Base-by-base conservation (phyloP, 2,329 filamentous ascomycete genomes). In the Phialophora macrospora region DNA sequence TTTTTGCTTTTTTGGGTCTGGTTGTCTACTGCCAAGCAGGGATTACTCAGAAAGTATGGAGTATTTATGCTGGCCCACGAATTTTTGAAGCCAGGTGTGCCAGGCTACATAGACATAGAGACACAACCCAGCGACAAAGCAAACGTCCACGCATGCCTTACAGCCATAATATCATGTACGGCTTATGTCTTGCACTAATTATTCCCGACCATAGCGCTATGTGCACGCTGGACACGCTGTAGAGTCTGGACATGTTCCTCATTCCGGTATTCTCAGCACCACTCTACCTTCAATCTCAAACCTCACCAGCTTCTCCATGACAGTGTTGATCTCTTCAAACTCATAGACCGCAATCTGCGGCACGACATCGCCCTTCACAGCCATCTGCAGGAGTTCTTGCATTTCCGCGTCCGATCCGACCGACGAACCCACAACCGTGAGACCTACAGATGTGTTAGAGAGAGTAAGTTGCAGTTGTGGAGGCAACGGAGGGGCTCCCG, bases 371-470 rank as follows among this genome's bases (percentile, higher is more conserved):
- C 79, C 80, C 28, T 77, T 71, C 9, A 80, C 70, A 3, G 80
- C 79, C 70, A 80, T 75, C 49, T 79, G 75, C 44, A 82, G 71
- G 14, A 83, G 70, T 57, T 81, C 80, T 9, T 81, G 74, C 80
- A 82, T 81, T 64, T 82, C 80, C 55, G 73, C 72, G 3, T 75
- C 74, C 1, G 77, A 82, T 1, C 81, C 80, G 0, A 79, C 80
- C 2, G 80, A 82, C 7, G 80, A 80, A 3, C 80, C 80, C 34
- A 80, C 77, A 62, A 82, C 81, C 2, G 78, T 78, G 2, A 81
- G 72, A 14, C 80, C 64, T 66, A 14, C 8, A 8, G 2, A 8
- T 2, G 38, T 44, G 38, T 44, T 17, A 46, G 2, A 26, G 1
- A 4, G 7, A 4, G 48, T 63, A 8, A 63, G 64, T 17, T 17